Evolutionary conservation across 108 stramenopile species (phyloP), one percentile per base, ranked within the genome.

Genomic region (Schizochytrium sp.): DNA sequence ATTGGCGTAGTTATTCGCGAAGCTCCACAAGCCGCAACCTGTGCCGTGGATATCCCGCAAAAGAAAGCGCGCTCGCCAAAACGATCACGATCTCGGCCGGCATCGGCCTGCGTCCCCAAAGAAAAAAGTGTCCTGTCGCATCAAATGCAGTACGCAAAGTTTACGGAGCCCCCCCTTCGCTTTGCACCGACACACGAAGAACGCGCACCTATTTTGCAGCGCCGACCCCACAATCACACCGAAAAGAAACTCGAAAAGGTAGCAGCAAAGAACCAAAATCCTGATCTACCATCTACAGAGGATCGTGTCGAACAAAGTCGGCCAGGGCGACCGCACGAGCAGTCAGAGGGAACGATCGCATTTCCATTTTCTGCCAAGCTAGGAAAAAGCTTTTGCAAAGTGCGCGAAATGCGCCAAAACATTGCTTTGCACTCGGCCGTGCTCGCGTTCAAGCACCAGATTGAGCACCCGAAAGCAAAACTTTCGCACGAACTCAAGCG

Each of bases 401-500:
- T 83, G 45, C 76, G 76, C 6, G 10, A 53, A 6, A 25, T 53
- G n/a, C 45, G 76, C 45, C 76, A 83, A 34, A 83, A 83, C 76
- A 12, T 83, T 12, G 76, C 76, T 8, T 23, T 83, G 76, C 76
- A 83, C 19, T 83, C 76, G 45, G 76, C 76, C 12, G 76, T 83
- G 4, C 28, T 83, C n/a, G 76, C 76, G 48, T 83, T 53, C 76
- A 83, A 83, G 51, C 76, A 83, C 76, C 76, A 53, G 48, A 53
- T 83, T 16, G 10, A 83, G 51, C 76, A 83, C 5, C 76, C 76
- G 12, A 6, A 34, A 12, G 76, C 48, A 16, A 12, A 23, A 28
- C 45, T 53, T 19, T 83, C 45, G 14, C 23, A 83, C 4, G 76
- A 83, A 3, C 12, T 83, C 19, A 83, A 83, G 51, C 76, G 23